phyloP scores from a whole-genome alignment of 2,329 filamentous ascomycete species.

The Myriosclerotinia duriaeana region DNA sequence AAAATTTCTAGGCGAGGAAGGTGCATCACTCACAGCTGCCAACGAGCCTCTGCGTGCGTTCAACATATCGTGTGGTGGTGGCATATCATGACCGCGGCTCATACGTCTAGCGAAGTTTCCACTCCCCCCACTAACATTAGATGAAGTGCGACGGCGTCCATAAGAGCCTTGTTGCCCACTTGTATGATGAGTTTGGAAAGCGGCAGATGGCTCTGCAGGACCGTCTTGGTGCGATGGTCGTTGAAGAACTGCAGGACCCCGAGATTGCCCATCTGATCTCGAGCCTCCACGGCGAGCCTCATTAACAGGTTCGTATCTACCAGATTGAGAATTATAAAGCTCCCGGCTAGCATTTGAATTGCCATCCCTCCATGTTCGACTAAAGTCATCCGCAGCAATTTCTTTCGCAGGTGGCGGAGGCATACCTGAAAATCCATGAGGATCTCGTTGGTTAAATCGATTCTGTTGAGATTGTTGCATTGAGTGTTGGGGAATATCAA shows the following conservation, averaged over 20 bases:
- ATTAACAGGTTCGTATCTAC: conserved; percentile 83
- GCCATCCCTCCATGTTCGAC: conserved; percentile 77
- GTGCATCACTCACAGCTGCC: conserved; percentile 51
- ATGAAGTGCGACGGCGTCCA: conserved; percentile 78
- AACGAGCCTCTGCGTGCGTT: conserved; percentile 51
- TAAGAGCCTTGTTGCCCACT: conserved; percentile 66
- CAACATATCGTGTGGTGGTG: conserved; percentile 42
- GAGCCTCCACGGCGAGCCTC: conserved; percentile 68
- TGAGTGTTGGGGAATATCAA: conserved; percentile 52
- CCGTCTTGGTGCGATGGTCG: conserved; percentile 62
- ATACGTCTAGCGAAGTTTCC: conserved; percentile 57
- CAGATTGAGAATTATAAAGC: conserved; percentile 92
- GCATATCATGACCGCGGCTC: conserved; percentile 40
- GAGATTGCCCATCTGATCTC: conserved; percentile 64
- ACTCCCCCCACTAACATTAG: conserved; percentile 86
- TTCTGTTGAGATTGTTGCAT: conserved; percentile 46
- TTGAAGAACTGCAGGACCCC: conserved; percentile 78
- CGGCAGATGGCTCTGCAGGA: conserved; percentile 78
- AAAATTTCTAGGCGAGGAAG: conserved; percentile 48
- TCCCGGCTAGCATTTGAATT: conserved; percentile 65
- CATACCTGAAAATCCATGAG: conserved; percentile 54
- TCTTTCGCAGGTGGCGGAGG: conserved; percentile 66
- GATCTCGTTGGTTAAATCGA: conserved; percentile 56
- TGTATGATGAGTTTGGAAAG: conserved; percentile 77
- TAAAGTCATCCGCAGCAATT: conserved; percentile 93